phyloP scores from a whole-genome alignment of 176 grass and related monocot genomes.

The Cymbopogon citratus region DNA sequence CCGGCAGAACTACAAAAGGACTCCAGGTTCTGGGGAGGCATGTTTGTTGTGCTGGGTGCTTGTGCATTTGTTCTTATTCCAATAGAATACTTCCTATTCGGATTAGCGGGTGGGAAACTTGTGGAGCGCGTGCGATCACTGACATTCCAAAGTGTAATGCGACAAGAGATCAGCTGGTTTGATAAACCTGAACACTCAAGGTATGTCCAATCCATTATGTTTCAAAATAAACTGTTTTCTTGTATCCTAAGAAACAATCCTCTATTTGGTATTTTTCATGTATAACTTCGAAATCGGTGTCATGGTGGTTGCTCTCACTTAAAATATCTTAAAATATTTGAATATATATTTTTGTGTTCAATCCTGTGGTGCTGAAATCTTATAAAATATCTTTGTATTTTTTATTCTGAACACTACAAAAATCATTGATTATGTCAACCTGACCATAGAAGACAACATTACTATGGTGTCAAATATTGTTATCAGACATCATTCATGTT shows the following conservation, averaged over 20 bases:
- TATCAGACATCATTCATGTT: neutral
- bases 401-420: neutral
- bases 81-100: conserved; percentile 62
- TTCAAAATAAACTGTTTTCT: neutral
- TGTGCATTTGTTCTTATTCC: conserved; percentile 37
- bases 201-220: neutral
- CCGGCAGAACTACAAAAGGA: conserved; percentile 49
- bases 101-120: conserved; percentile 68
- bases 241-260: neutral
- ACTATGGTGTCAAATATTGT: neutral
- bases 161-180: too few relatives aligned
- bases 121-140: conserved; percentile 60
- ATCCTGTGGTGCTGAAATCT: neutral
- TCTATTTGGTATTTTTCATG: neutral
- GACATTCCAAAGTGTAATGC: conserved; percentile 27
- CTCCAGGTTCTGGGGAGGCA: conserved; percentile 75
- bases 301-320: neutral
- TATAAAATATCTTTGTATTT: neutral
- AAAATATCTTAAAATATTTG: neutral
- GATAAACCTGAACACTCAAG: too few relatives aligned
- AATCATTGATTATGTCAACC: neutral
- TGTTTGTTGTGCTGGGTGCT: conserved; percentile 46
- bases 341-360: neutral
- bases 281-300: neutral
- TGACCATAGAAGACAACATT: neutral